A percentile compares a stretch with the other conserved stretches of the same genome.
These are phyloP conservation scores for Peribolospora baueri DNA, from an alignment of 768 basidiomycete genomes.

Conservation along the genomic window DNA sequence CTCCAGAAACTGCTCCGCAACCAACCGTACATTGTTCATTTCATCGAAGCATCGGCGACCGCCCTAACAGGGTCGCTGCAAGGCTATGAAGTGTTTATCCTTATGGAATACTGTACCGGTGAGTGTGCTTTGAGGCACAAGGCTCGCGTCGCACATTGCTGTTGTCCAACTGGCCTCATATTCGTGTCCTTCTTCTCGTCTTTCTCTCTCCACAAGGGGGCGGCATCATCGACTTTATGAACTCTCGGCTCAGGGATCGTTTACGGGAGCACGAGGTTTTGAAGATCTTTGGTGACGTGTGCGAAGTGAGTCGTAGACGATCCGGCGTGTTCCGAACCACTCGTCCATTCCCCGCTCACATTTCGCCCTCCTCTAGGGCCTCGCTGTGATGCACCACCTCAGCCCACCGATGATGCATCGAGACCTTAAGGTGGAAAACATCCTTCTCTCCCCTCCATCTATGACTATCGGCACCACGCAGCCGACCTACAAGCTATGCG, in stretches of 20 bases:
- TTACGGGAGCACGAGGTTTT: constrained; percentile 88
- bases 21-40: constrained; percentile 82
- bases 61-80: constrained; percentile 34
- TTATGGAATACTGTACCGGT: constrained; percentile 96
- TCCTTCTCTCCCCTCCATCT: constrained; percentile 50
- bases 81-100: constrained; percentile 79
- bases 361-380: constrained; percentile 26
- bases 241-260: constrained; percentile 75
- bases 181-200: not conserved
- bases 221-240: constrained; percentile 99
- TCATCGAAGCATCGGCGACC: constrained; percentile 85
- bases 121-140: constrained; percentile 12
- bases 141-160: not conserved
- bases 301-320: constrained; percentile 28
- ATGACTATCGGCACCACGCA: too few relatives aligned
- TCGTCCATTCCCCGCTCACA: not conserved
- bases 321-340: not conserved
- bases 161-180: too few relatives aligned
- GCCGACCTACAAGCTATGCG: constrained; percentile 80
- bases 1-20: constrained; percentile 62
- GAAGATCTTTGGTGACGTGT: constrained; percentile 92
- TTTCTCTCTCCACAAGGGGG: constrained; percentile 34
- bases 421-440: constrained; percentile 97
- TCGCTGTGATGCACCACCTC: constrained; percentile 86
- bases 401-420: constrained; percentile 77